Percentiles rank a stretch among this genome's conserved stretches.
These are phyloP conservation scores for Knufia petricola DNA, from an alignment of 2,329 filamentous ascomycete species.

Conservation along the genomic window DNA sequence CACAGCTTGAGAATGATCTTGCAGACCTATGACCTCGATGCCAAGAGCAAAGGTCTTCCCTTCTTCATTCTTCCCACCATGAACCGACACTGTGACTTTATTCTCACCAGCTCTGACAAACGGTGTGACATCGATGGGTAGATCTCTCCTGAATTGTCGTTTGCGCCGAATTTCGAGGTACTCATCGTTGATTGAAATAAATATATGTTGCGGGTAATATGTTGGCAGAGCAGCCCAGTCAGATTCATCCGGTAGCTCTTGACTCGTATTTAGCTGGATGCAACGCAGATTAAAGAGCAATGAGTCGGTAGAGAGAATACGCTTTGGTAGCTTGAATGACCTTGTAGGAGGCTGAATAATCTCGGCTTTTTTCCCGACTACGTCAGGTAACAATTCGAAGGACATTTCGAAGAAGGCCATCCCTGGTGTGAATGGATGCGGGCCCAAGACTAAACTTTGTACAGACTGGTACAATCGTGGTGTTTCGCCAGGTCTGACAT, in stretches of 20 bases:
- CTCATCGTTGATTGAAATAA: slow-evolving; percentile 56
- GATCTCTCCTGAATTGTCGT: slow-evolving; percentile 62
- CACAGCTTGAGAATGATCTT: slow-evolving; percentile 33
- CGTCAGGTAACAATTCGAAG: slow-evolving; percentile 28
- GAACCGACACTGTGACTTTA: slow-evolving; percentile 45
- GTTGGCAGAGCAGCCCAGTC: slow-evolving; percentile 57
- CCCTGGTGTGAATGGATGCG: slow-evolving; percentile 24
- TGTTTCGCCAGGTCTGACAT: slow-evolving; percentile 18
- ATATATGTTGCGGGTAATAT: slow-evolving; percentile 62
- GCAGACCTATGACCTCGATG: slow-evolving; percentile 58
- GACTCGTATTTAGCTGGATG: neutral
- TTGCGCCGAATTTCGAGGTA: slow-evolving; percentile 53
- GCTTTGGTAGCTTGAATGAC: slow-evolving; percentile 16
- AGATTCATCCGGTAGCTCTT: slow-evolving; percentile 30
- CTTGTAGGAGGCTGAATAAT: slow-evolving; percentile 15
- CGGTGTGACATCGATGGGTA: slow-evolving; percentile 63
- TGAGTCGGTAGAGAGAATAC: neutral
- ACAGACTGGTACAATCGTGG: slow-evolving; percentile 30
- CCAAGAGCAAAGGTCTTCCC: slow-evolving; percentile 47
- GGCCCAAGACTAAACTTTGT: slow-evolving; percentile 26
- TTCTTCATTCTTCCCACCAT: slow-evolving; percentile 28
- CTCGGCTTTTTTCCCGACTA: slow-evolving; percentile 16
- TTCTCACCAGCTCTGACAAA: slow-evolving; percentile 54
- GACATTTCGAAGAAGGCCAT: slow-evolving; percentile 26
- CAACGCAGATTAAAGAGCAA: slow-evolving; percentile 1